Percentiles rank a stretch among this genome's conserved stretches.
Evolutionary conservation across 768 basidiomycete genomes (phyloP).

Genomic region (Postia placenta): DNA sequence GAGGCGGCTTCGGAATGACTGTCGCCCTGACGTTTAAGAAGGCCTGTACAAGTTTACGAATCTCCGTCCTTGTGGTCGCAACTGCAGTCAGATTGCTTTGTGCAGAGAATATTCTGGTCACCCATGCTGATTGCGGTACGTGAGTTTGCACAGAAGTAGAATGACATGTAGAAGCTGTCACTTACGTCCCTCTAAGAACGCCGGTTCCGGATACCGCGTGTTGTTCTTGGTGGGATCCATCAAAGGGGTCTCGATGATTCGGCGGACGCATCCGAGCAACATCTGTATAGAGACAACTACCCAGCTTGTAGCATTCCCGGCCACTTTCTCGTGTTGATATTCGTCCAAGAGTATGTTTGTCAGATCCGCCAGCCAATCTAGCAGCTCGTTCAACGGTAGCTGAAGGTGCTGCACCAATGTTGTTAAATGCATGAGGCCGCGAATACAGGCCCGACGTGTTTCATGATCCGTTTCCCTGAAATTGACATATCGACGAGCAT

Average conservation of each 20-base stretch:
- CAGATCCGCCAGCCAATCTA: constrained; percentile 64
- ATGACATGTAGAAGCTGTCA: not conserved
- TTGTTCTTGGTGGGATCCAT: constrained; percentile 31
- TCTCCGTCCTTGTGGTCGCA: constrained; percentile 42
- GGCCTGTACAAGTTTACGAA: constrained; percentile 50
- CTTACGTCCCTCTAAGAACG: constrained; percentile 50
- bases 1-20: constrained; percentile 39
- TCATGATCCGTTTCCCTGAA: constrained; percentile 61
- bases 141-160: not conserved
- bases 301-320: constrained; percentile 13
- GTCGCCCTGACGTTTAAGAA: constrained; percentile 54
- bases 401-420: constrained; percentile 51
- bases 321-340: constrained; percentile 28
- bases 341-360: constrained; percentile 49
- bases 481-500: constrained; percentile 58
- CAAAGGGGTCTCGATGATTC: constrained; percentile 38
- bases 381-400: constrained; percentile 44
- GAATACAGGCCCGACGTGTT: constrained; percentile 66
- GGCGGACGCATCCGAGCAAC: constrained; percentile 51
- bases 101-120: constrained; percentile 42
- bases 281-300: constrained; percentile 40
- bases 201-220: constrained; percentile 55
- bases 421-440: constrained; percentile 67
- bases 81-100: constrained; percentile 36
- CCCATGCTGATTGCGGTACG: constrained; percentile 41